phyloP scores from a whole-genome alignment of 1,139 yeast species.

The Suhomyces ambrosiae region DNA sequence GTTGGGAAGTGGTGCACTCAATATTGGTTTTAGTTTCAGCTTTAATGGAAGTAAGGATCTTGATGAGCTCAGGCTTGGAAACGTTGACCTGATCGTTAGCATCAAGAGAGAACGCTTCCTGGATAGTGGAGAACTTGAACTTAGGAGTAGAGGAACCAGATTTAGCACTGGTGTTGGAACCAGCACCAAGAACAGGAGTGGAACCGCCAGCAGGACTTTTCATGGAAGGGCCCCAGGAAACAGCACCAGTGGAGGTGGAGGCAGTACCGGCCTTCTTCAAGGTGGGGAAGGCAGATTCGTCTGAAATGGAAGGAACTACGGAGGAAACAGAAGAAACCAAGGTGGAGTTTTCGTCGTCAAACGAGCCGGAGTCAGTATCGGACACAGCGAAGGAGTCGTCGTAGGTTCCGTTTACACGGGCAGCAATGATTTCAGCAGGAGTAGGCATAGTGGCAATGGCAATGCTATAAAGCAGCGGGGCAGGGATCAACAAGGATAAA shows the following conservation, averaged over 20 bases:
- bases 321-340: constrained; percentile 22
- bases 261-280: constrained; percentile 32
- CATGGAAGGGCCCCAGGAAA: constrained; percentile 41
- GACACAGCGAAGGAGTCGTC: constrained; percentile 11
- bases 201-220: constrained; percentile 37
- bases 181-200: constrained; percentile 21
- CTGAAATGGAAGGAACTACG: constrained; percentile 38
- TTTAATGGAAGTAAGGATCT: constrained; percentile 64
- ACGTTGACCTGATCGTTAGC: constrained; percentile 66
- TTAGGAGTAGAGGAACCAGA: constrained; percentile 16
- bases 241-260: constrained; percentile 22
- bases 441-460: constrained; percentile 44
- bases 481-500: constrained; percentile 7
- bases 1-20: constrained; percentile 81
- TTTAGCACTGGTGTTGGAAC: constrained; percentile 3
- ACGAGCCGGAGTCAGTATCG: constrained; percentile 11
- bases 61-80: constrained; percentile 64
- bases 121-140: constrained; percentile 48
- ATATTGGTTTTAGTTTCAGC: constrained; percentile 65
- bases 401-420: constrained; percentile 46
- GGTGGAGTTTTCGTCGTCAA: constrained; percentile 17
- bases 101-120: constrained; percentile 74
- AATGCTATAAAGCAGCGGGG: constrained; percentile 20
- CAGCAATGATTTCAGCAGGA: constrained; percentile 64
- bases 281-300: constrained; percentile 71